Evolutionary conservation across 352 stramenopile genomes (phyloP).

Genomic region (Elongisporangium undulatum): DNA sequence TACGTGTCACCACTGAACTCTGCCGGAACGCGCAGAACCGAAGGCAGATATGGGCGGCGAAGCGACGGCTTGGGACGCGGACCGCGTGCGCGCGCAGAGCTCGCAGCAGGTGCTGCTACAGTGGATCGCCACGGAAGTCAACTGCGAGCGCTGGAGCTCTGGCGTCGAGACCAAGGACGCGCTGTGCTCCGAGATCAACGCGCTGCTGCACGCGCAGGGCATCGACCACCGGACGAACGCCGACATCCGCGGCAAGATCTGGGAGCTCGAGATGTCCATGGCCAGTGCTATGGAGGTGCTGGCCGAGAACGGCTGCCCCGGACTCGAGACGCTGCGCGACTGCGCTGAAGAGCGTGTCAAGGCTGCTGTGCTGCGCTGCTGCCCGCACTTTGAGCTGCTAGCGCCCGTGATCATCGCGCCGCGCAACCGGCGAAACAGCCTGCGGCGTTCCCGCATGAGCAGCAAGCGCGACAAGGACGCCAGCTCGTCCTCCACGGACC

Average conservation of each 20-base stretch:
- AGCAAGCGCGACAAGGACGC: background rate
- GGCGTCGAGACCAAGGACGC: background rate
- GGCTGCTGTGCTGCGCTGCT: background rate
- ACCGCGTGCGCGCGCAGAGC: background rate
- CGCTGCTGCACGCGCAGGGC: background rate
- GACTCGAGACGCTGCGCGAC: conserved; percentile 31
- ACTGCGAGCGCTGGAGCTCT: background rate
- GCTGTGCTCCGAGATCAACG: background rate
- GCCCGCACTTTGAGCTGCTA: background rate
- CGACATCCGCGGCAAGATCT: background rate
- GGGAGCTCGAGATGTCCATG: conserved; percentile 32
- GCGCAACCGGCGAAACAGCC: background rate
- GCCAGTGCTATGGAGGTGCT: conserved; percentile 41
- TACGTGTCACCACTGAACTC: background rate
- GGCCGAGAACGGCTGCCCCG: conserved; percentile 33
- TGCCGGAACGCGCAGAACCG: background rate
- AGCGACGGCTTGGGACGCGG: background rate
- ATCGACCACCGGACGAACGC: background rate
- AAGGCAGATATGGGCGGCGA: background rate
- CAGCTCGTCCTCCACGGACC: conserved; percentile 19
- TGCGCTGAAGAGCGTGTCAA: conserved; percentile 26
- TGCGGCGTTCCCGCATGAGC: background rate
- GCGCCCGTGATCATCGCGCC: background rate
- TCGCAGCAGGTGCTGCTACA: background rate
- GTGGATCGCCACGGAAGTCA: background rate